Evolutionary conservation across 352 stramenopile species (phyloP), one percentile per base, ranked within the genome.

Genomic region (Phytophthora crassamura): DNA sequence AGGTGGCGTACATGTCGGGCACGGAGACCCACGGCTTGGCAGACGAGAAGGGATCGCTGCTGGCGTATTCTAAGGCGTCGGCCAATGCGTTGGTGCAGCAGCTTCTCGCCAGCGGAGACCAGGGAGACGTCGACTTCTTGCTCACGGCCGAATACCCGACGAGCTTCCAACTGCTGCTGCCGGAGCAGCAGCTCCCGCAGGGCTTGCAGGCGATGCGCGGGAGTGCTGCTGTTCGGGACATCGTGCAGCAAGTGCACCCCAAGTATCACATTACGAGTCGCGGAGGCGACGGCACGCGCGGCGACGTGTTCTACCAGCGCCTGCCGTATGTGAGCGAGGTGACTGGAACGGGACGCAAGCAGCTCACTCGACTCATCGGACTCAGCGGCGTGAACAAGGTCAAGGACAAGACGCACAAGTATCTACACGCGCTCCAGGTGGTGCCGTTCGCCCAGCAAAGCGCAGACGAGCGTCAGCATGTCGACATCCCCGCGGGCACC

Each of bases 341-440:
- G 8, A 40, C 43, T 1, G 70, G 55, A 12, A 81, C 72, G 4
- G 72, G 74, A 32, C 68, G 70, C 35, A 91, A 90, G 68, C 78
- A 81, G 36, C 42, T 94, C 45, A 92, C 82, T 16, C 82, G 86
- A 12, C 59, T 94, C 15, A 94, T 94, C 59, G 78, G 75, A 5
- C 74, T 94, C 18, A 86, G 78, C 32, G 77, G 79, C 28, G 73
- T 90, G 0, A 90, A 72, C 38, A 67, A 59, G 12, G 64, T 73
- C 36, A 90, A 90, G 59, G 78, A 94, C 66, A 91, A 91, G 70
- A 69, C 74, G 3, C 86, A 83, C 41, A 94, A 94, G 67, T 94
- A 91, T 58, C 71, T 94, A 10, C 86, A 94, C 45, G 86, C 86
- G 3, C 64, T 94, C 3, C 84, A 93, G 34, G 80, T 94, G 20